phyloP scores from a whole-genome alignment of 306 rosid species.

The Malus sylvestris region DNA sequence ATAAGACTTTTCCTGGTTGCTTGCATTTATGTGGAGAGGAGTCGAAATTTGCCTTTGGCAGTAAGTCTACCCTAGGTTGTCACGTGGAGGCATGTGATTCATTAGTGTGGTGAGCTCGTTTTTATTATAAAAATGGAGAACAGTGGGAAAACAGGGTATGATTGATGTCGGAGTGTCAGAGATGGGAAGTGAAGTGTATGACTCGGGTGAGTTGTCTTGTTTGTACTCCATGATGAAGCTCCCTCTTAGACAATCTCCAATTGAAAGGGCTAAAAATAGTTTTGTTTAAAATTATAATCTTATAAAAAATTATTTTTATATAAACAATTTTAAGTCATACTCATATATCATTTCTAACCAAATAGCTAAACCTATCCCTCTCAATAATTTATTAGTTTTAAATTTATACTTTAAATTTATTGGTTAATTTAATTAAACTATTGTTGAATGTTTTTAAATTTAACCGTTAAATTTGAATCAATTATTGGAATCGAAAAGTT shows the following conservation, averaged over 20 bases:
- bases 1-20: background rate
- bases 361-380: fast-evolving
- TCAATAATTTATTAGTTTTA: too few species aligned
- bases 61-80: background rate
- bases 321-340: too few species aligned
- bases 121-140: background rate
- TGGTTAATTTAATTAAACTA: too few species aligned
- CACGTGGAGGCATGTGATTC: conserved; percentile 20
- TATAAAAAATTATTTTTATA: too few species aligned
- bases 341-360: too few species aligned
- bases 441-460: too few species aligned
- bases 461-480: too few species aligned
- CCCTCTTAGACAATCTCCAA: too few species aligned
- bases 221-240: background rate
- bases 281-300: fast-evolving
- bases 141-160: background rate
- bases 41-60: background rate
- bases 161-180: background rate
- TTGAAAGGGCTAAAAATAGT: fast-evolving
- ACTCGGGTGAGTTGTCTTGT: conserved; percentile 29
- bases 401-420: too few species aligned
- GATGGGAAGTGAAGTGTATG: background rate
- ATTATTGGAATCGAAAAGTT: too few species aligned
- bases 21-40: background rate
- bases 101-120: background rate